Conservation (phyloP, 78 protist genomes). For the Polysphondylium violaceum region DNA sequence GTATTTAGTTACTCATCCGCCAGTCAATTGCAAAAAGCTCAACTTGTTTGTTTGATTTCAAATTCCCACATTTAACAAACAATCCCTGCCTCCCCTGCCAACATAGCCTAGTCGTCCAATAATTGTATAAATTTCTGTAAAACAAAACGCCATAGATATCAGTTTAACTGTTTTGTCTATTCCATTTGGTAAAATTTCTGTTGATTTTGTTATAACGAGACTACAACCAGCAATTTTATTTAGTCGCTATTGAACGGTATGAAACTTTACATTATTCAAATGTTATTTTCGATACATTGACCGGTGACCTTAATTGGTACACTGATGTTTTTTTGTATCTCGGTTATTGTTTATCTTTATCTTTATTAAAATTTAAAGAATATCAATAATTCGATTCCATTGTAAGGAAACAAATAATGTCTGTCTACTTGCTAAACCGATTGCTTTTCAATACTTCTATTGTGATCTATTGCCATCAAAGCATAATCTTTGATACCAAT, state of each 20-base stretch:
- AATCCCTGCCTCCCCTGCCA: too few relatives aligned
- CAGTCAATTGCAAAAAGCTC: too few relatives aligned
- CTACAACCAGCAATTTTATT: conserved; percentile 79
- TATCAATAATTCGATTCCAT: neutral
- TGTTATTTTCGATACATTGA: conserved; percentile 5
- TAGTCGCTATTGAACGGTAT: conserved; percentile 16
- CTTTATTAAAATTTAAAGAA: neutral
- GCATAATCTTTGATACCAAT: too few relatives aligned
- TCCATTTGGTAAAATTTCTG: conserved; percentile 75
- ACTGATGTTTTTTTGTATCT: neutral
- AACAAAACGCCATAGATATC: neutral
- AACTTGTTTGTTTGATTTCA: too few relatives aligned
- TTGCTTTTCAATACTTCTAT: neutral
- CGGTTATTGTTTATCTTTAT: neutral
- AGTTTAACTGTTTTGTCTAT: neutral
- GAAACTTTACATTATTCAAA: conserved; percentile 1
- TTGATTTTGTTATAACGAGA: conserved; percentile 82
- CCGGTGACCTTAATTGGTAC: neutral
- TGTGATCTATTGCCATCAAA: too few relatives aligned
- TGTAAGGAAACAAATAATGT: neutral
- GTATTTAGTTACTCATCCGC: too few relatives aligned
- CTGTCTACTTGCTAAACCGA: neutral
- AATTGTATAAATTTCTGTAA: neutral
- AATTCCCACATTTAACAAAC: too few relatives aligned
- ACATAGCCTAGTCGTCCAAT: too few relatives aligned